Evolutionary conservation across 208 protist genomes (phyloP).

Genomic region (Blastocrithidia nonstop): DNA sequence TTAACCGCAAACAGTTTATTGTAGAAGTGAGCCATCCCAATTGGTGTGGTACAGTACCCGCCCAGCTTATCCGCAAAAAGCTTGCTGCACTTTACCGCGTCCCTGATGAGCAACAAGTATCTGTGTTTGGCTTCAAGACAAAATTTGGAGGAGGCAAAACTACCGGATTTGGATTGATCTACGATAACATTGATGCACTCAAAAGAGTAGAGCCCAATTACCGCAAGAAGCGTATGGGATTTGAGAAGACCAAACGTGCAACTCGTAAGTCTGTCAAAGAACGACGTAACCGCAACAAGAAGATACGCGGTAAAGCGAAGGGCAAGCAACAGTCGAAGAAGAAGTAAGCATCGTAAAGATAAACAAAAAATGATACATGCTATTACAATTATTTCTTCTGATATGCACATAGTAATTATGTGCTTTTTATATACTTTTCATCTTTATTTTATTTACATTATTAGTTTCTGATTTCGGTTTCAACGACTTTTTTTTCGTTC

Average conservation of each 20-base stretch:
- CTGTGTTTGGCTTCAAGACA: conserved; percentile 97
- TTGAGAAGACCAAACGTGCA: conserved; percentile 75
- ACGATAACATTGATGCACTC: conserved; percentile 90
- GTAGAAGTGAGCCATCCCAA: conserved; percentile 79
- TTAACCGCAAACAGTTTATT: conserved; percentile 99
- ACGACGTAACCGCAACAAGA: conserved; percentile 98
- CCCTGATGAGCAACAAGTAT: conserved; percentile 87
- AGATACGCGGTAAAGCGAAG: conserved; percentile 95
- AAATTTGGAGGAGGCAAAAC: conserved; percentile 98
- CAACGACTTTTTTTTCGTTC: neutral
- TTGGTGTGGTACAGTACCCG: conserved; percentile 88
- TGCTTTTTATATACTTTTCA: conserved; percentile 2
- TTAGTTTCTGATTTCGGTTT: neutral
- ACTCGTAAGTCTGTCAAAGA: conserved; percentile 98
- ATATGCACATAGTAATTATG: neutral
- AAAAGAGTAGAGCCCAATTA: conserved; percentile 98
- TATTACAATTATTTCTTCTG: neutral
- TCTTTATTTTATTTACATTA: conserved; percentile 3
- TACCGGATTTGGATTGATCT: conserved; percentile 99
- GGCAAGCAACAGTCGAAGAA: conserved; percentile 82
- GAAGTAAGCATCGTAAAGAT: conserved; percentile 75
- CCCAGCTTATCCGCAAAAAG: conserved; percentile 89
- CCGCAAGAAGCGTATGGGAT: conserved; percentile 90
- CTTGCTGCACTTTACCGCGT: conserved; percentile 97
- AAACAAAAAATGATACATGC: too few species aligned